Evolutionary conservation across 2,329 filamentous ascomycete species (phyloP), one percentile per base, ranked within the genome.

Genomic region (Ascochyta pisi): DNA sequence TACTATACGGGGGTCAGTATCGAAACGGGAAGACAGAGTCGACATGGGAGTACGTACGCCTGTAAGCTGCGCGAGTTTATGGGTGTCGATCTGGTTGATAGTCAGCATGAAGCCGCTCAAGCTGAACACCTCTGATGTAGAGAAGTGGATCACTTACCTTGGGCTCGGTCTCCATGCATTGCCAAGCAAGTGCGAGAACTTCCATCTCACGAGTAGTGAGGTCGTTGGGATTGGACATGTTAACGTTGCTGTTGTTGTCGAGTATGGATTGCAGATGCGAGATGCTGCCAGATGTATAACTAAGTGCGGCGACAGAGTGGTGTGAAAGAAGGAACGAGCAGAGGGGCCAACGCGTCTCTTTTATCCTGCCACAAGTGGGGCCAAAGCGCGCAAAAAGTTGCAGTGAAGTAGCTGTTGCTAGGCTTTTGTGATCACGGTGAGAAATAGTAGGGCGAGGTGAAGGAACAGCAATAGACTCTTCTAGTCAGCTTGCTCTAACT

Each of bases 141-240:
- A 4, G 35, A 13, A 31, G 33, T 13, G 55, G 48, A 27, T 61
- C 33, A 35, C n/a, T 35, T 1, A 72, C 73, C 63, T 73, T 76
- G 22, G 71, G 72, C 33, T 71, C 61, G 0, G 15, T 40, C 2
- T 73, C 69, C 57, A 76, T 64, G 51, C 73, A 76, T 31, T 74
- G 70, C 73, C 72, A 75, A 1, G 71, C 68, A 0, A 73, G 45
- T 0, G 70, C 71, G 9, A 74, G 65, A 9, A 68, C 63, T 46
- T 74, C 62, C 57, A 64, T 70, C 50, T 74, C 71, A 13, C 69
- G 63, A 12, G 67, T 1, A 0, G 65, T 54, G 35, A 74, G 62
- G 4, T 56, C 53, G n/a, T 47, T 48, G 5, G 42, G 31, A 15
- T 51, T 43, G 3, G 40, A 6, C 52, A 55, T 55, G 27, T 9